Evolutionary conservation across 768 basidiomycete genomes (phyloP), one percentile per base, ranked within the genome.

Genomic region (Daedaleopsis sinensis): DNA sequence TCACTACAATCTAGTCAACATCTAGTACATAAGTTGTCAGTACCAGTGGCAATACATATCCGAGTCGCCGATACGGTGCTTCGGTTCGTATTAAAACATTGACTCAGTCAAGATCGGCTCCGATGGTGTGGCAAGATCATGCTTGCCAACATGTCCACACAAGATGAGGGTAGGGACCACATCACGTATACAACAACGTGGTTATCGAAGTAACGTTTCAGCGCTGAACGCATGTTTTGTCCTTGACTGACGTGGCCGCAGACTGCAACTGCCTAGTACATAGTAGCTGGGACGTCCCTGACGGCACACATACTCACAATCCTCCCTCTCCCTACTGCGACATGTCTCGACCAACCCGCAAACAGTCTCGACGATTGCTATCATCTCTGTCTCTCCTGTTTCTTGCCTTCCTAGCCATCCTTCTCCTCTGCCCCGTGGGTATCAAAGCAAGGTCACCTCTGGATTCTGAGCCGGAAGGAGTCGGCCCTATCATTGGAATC

Each of bases 401-500:
- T 36, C 52, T 59, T 19, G 39, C 51, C 68, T 73, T 91, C 73
- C 61, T 91, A 58, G 88, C 91, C 59, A 68, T 93, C 69, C 68
- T 91, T 71, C 84, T 83, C 71, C 77, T 92, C 62, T 84, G 82
- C 67, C 87, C 90, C 21, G 76, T 80, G 32, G 77, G 78, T 37
- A 82, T 80, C 56, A 76, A 74, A 32, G 27, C 27, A 32, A 32
- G 27, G 27, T 32, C 27, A 3, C 7, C 27, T 32, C 27, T 50
- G 84, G 88, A 66, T 88, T 38, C 72, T 68, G 37, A 74, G 74
- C 62, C 78, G 74, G 64, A 82, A 83, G 63, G 77, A 85, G 32
- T 89, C 73, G 93, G 93, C 61, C 90, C 89, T 43, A 92, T 95
- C 38, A 94, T 95, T 71, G 93, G 91, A 82, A 91, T 92, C 71